These are phyloP conservation scores for Sphaceloma murrayae DNA, from an alignment of 2,329 filamentous ascomycete species.

Conservation along the genomic window DNA sequence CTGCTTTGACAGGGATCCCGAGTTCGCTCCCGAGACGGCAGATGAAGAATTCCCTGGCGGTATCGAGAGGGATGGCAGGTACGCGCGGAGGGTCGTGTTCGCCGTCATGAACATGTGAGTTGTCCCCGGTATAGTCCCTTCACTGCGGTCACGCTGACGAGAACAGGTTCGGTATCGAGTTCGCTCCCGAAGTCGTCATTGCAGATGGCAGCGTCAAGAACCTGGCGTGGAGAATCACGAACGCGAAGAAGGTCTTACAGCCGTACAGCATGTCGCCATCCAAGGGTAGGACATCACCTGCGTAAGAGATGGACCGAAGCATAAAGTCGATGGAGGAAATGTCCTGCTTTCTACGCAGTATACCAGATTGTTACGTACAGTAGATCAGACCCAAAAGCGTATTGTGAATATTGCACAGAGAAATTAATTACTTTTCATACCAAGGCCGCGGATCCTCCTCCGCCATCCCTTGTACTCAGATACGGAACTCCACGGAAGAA, in stretches of 20 bases:
- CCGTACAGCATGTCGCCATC: slow-evolving; percentile 42
- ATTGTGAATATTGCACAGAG: too few species aligned
- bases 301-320: too few species aligned
- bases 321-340: too few species aligned
- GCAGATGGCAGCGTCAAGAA: slow-evolving; percentile 87
- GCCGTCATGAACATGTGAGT: slow-evolving; percentile 83
- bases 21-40: slow-evolving; percentile 71
- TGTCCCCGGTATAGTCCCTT: background rate
- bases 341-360: too few species aligned
- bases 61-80: slow-evolving; percentile 81
- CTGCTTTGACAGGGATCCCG: slow-evolving; percentile 83
- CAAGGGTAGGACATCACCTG: slow-evolving; percentile 29
- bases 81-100: slow-evolving; percentile 81
- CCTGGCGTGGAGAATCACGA: slow-evolving; percentile 87
- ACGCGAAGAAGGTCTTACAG: slow-evolving; percentile 84
- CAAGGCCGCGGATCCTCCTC: too few species aligned
- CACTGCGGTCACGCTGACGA: background rate
- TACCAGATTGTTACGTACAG: too few species aligned
- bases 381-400: too few species aligned
- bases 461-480: too few species aligned
- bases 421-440: too few species aligned
- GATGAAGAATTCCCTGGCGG: slow-evolving; percentile 78
- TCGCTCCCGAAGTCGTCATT: slow-evolving; percentile 82
- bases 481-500: too few species aligned
- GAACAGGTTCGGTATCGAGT: slow-evolving; percentile 74